phyloP scores from a whole-genome alignment of 2,329 filamentous ascomycete genomes.

The Microdochium nivale region DNA sequence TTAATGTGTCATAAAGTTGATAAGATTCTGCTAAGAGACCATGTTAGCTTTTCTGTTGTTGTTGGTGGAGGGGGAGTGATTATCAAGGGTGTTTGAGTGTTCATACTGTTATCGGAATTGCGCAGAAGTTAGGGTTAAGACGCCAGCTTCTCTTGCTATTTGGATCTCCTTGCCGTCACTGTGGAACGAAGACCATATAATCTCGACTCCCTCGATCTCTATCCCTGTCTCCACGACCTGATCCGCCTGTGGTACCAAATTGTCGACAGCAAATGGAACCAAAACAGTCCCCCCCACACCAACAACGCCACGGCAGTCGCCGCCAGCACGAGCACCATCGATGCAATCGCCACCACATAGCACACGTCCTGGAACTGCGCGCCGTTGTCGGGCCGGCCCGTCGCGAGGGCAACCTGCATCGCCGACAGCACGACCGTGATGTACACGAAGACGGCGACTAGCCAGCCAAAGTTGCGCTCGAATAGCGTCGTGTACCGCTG shows the following conservation, averaged over 20 bases:
- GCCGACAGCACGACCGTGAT: conserved; percentile 25
- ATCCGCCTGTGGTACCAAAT: neutral
- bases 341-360: conserved; percentile 12
- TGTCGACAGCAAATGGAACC: conserved; percentile 14
- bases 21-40: no score
- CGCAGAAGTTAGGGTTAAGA: no score
- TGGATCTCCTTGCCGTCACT: no score
- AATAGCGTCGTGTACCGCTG: conserved; percentile 26
- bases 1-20: no score
- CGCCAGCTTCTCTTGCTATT: no score
- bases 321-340: conserved; percentile 9
- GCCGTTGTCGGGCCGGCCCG: conserved; percentile 7
- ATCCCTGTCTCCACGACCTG: neutral
- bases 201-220: no score
- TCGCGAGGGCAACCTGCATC: conserved; percentile 25
- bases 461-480: conserved; percentile 24
- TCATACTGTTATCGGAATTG: no score
- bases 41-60: no score
- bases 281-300: conserved; percentile 12
- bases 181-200: no score
- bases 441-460: conserved; percentile 20
- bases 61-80: no score
- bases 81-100: no score
- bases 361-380: conserved; percentile 12
- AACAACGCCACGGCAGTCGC: conserved; percentile 5